Conservation (phyloP, 1,284 basidiomycete genomes). For the Hemileia vastatrix region DNA sequence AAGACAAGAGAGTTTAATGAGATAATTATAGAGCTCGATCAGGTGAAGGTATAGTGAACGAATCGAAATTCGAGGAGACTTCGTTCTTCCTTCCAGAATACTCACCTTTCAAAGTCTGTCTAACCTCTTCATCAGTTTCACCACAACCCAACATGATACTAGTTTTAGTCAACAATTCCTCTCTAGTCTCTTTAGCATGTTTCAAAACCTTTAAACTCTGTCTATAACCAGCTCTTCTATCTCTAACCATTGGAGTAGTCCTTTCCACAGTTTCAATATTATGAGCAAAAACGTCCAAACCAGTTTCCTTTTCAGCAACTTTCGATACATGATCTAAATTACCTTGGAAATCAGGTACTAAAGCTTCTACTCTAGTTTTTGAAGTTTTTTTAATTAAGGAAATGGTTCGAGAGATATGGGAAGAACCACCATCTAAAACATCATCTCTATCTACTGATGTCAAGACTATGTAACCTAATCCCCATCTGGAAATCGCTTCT, state of each 20-base stretch:
- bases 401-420: constrained; percentile 39
- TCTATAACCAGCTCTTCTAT: constrained; percentile 39
- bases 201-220: constrained; percentile 36
- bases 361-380: constrained; percentile 40
- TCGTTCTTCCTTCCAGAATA: not conserved
- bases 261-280: constrained; percentile 44
- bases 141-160: constrained; percentile 44
- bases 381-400: constrained; percentile 40
- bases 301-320: constrained; percentile 28
- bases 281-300: constrained; percentile 43
- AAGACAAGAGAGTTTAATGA: not conserved
- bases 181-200: constrained; percentile 32
- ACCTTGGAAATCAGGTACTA: constrained; percentile 41
- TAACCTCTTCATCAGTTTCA: constrained; percentile 37
- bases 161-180: constrained; percentile 39
- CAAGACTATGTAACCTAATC: constrained; percentile 43
- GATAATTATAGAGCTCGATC: not conserved
- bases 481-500: constrained; percentile 34
- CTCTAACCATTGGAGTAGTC: constrained; percentile 39
- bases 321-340: constrained; percentile 26
- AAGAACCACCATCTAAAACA: constrained; percentile 37
- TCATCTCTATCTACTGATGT: constrained; percentile 43
- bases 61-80: not conserved
- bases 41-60: not conserved
- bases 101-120: constrained; percentile 35